phyloP scores from a whole-genome alignment of 768 basidiomycete species.

The Podaxis sp. region DNA sequence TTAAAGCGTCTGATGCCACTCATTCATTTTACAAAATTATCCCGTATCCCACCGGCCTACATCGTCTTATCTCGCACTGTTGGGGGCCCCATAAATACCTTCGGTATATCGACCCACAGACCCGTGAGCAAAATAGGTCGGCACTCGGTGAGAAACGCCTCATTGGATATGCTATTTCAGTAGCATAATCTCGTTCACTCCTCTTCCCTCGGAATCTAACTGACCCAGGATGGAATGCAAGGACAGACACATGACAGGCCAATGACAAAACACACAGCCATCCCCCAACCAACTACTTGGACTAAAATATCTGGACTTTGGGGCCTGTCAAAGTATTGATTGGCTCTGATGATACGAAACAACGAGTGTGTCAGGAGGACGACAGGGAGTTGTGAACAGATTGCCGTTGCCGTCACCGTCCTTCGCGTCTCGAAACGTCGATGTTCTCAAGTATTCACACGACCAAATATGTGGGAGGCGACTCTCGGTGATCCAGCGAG shows the following conservation, averaged over 20 bases:
- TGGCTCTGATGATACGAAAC: neutral
- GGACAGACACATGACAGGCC: neutral
- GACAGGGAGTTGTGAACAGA: neutral
- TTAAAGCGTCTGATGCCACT: neutral
- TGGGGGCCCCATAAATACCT: neutral
- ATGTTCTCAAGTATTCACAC: neutral
- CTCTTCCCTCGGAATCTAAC: neutral
- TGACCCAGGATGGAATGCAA: neutral
- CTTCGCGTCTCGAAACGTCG: neutral
- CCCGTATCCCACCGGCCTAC: neutral
- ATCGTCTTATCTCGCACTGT: neutral
- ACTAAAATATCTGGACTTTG: neutral
- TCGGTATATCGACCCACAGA: neutral
- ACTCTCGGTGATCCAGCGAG: neutral
- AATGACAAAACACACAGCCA: neutral
- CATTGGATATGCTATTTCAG: neutral
- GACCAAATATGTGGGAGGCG: neutral
- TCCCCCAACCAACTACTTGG: no score
- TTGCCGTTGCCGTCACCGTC: neutral
- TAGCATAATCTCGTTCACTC: neutral
- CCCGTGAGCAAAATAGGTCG: neutral
- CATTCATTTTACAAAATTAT: neutral
- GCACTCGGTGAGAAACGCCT: neutral
- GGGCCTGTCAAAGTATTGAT: neutral
- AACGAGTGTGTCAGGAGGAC: neutral